A percentile compares a stretch with the other conserved stretches of the same genome.
phyloP scores from a whole-genome alignment of 495 filamentous ascomycete species.

The Tirmania nivea region DNA sequence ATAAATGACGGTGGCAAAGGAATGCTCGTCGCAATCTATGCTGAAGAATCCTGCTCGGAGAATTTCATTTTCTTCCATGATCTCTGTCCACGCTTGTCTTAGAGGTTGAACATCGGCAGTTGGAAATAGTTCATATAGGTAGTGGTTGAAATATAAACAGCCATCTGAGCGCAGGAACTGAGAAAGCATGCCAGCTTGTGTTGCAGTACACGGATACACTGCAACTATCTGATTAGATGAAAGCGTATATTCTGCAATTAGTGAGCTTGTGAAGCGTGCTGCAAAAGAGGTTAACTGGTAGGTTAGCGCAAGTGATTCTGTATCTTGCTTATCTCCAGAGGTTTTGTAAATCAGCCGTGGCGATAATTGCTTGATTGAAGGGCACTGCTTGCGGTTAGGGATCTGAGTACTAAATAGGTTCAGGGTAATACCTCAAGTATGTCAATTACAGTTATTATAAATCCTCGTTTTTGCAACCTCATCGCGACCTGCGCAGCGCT shows the following conservation, averaged over 20 bases:
- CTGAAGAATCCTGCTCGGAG: conserved; percentile 48
- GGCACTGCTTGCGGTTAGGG: background rate
- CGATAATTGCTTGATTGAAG: background rate
- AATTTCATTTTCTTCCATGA: conserved; percentile 37
- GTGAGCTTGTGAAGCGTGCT: background rate
- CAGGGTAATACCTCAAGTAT: conserved; percentile 33
- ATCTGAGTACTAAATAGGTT: background rate
- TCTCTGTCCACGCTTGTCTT: conserved; percentile 32
- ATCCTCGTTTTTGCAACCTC: conserved; percentile 33
- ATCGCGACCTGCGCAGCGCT: conserved; percentile 57
- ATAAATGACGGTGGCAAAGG: conserved; percentile 49
- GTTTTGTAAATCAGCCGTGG: background rate
- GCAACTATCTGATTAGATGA: conserved; percentile 20
- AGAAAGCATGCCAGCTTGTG: conserved; percentile 41
- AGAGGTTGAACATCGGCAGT: conserved; percentile 25
- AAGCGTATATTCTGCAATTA: background rate
- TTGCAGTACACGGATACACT: conserved; percentile 40
- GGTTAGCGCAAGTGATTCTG: background rate
- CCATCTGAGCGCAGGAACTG: conserved; percentile 36
- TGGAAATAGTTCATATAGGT: conserved; percentile 25
- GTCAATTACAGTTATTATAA: conserved; percentile 39
- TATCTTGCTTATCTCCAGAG: background rate
- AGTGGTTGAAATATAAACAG: conserved; percentile 38
- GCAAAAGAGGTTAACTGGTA: background rate
- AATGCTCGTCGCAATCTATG: conserved; percentile 32